Evolutionary conservation across 2,329 filamentous ascomycete genomes (phyloP).

Genomic region (Cladosporium sp.): DNA sequence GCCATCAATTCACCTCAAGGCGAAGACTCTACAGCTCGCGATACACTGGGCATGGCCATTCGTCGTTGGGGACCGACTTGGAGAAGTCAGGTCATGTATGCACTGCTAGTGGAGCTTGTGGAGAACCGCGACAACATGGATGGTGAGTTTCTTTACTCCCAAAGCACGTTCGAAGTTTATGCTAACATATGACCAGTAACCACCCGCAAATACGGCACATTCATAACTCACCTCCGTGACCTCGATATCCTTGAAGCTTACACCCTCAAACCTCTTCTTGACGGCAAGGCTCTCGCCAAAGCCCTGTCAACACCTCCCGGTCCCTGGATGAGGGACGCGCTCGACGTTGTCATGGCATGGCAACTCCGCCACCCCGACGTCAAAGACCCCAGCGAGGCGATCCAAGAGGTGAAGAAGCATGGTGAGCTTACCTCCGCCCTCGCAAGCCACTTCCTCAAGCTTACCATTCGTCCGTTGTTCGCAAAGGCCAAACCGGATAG

Average conservation of each 20-base stretch:
- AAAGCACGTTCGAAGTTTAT: neutral
- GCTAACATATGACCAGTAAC: constrained; percentile 34
- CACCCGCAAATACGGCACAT: constrained; percentile 49
- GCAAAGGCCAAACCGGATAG: constrained; percentile 49
- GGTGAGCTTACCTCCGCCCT: constrained; percentile 49
- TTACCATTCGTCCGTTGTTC: constrained; percentile 66
- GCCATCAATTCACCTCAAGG: constrained; percentile 42
- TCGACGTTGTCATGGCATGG: constrained; percentile 81
- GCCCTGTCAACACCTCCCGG: constrained; percentile 66
- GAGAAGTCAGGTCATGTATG: constrained; percentile 66
- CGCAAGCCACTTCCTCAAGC: constrained; percentile 55
- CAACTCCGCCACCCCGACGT: constrained; percentile 74
- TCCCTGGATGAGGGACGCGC: constrained; percentile 76
- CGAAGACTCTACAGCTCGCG: constrained; percentile 47
- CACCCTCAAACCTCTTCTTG: constrained; percentile 52
- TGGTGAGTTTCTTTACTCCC: constrained; percentile 35
- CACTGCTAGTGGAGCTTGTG: constrained; percentile 60
- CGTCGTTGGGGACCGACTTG: constrained; percentile 69
- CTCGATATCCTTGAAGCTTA: constrained; percentile 50
- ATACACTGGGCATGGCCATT: constrained; percentile 69
- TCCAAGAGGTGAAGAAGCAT: constrained; percentile 41
- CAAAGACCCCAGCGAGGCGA: constrained; percentile 50
- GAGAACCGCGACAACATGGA: constrained; percentile 35
- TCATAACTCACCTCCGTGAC: constrained; percentile 49
- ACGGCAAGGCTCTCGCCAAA: constrained; percentile 69